Base-by-base conservation (phyloP, 2,329 filamentous ascomycete species). In the Lachnellula subtilissima region DNA sequence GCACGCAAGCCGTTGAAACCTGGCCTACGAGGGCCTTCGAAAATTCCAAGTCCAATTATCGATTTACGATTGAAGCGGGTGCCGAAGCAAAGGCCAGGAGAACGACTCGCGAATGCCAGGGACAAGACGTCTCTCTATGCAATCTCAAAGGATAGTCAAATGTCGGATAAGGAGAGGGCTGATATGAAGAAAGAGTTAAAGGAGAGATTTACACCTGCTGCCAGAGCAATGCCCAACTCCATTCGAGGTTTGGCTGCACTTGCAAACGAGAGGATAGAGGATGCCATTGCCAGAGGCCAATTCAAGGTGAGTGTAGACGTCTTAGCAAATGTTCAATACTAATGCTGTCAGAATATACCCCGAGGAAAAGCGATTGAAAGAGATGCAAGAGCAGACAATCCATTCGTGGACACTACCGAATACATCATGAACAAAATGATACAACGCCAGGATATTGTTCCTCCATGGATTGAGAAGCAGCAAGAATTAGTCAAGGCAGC, bases 351-450 rank as follows among this genome's bases (percentile, higher is more conserved):
- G 69, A 87, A 95, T 64, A 87, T 99, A 12, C 85, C 84, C 7
- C 81, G 92, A 2, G 93, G 93, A 0, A 87, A 87, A 64, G 86
- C 84, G 5, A 78, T 93, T n/a, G 83, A 92, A 70, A 76, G 87
- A n/a, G 92, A 97, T 64, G 76, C 89, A 50, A 85, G 89, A 62
- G 88, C 89, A 1, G 87, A 87, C 64, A 95, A 88, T 64, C 91
- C 94, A 0, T 97, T 96, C 67, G 84, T 97, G 55, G 91, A 97
- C 68, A 97, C 93, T 0, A 97, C 94, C 0, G 93, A 97, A 72
- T 97, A 97, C 70, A 89, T 97, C 65, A 88, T 97, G 87, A 97
- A 99, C 74, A 94, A 95, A 74, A 97, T 97, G 76, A 97, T 99
- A 61, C 89, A 97, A 74, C 87, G 88, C 56, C 94, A 99, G 72